These are phyloP conservation scores for Fusarium buxicola DNA, from an alignment of 2,329 filamentous ascomycete genomes.

Conservation along the genomic window DNA sequence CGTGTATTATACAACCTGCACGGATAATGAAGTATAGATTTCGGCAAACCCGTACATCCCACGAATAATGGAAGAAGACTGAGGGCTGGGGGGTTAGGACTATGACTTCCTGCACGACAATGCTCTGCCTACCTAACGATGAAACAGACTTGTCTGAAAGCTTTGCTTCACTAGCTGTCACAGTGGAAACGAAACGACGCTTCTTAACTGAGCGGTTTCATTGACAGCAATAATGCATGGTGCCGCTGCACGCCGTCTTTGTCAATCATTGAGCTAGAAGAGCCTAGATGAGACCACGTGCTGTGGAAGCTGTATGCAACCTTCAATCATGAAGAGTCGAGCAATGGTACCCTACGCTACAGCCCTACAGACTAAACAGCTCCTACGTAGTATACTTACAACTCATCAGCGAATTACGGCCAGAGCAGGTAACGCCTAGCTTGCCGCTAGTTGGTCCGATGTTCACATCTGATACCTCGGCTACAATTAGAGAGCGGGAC, in stretches of 20 bases:
- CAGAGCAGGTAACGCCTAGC: background rate
- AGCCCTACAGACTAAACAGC: background rate
- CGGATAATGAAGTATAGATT: background rate
- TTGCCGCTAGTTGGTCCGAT: background rate
- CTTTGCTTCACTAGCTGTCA: background rate
- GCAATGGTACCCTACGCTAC: background rate
- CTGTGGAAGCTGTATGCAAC: background rate
- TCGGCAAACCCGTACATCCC: background rate
- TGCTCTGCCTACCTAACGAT: background rate
- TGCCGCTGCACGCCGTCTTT: background rate
- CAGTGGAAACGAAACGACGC: conserved; percentile 10
- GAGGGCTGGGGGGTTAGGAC: conserved; percentile 1
- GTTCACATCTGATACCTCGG: conserved; percentile 11
- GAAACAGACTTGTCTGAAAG: background rate
- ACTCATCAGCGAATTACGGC: background rate
- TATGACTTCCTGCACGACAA: background rate
- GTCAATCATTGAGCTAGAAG: background rate
- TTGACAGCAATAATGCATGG: background rate
- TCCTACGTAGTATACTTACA: background rate
- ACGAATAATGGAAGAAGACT: background rate
- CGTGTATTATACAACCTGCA: background rate
- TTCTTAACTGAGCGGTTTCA: background rate
- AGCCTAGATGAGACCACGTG: conserved; percentile 7
- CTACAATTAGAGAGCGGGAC: background rate
- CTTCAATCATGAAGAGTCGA: too few relatives aligned